A percentile compares a stretch with the other conserved stretches of the same genome.
Evolutionary conservation across 164 flowering plant genomes (phyloP).

Genomic region (Echeveria elegans): DNA sequence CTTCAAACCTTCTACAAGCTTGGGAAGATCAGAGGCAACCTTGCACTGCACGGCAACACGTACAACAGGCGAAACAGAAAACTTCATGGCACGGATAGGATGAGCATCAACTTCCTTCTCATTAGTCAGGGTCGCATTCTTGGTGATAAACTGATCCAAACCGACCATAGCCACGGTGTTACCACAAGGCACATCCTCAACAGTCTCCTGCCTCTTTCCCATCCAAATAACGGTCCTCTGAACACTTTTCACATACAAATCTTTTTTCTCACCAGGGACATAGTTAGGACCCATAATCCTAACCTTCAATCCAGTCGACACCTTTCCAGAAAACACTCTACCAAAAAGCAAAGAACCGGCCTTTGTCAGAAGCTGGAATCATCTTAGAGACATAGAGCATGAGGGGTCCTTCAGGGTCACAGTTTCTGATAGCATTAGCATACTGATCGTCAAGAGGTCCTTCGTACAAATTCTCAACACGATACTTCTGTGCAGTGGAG

Average conservation of each 20-base stretch:
- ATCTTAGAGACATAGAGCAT: not conserved
- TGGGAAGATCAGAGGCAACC: not conserved
- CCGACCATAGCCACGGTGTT: not conserved
- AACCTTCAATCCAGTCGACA: not conserved
- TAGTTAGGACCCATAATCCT: not conserved
- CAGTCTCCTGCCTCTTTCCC: not conserved
- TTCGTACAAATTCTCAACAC: not conserved
- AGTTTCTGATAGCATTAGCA: not conserved
- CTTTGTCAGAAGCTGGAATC: not conserved
- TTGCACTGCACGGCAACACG: not conserved
- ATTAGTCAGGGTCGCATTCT: not conserved
- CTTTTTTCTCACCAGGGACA: not conserved
- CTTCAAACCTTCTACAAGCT: not conserved
- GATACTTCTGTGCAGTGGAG: not conserved
- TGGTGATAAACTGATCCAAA: not conserved
- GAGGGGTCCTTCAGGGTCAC: not conserved
- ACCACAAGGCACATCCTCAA: not conserved
- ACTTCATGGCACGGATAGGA: not conserved
- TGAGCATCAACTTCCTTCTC: not conserved
- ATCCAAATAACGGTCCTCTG: not conserved
- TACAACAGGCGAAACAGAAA: not conserved
- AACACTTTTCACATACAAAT: not conserved
- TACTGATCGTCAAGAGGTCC: constrained; percentile 4
- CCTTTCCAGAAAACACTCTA: not conserved
- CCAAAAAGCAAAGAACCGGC: not conserved